These are phyloP conservation scores for Neoconidiobolus thromboides DNA, from an alignment of 371 early-diverging fungal genomes.

Conservation along the genomic window DNA sequence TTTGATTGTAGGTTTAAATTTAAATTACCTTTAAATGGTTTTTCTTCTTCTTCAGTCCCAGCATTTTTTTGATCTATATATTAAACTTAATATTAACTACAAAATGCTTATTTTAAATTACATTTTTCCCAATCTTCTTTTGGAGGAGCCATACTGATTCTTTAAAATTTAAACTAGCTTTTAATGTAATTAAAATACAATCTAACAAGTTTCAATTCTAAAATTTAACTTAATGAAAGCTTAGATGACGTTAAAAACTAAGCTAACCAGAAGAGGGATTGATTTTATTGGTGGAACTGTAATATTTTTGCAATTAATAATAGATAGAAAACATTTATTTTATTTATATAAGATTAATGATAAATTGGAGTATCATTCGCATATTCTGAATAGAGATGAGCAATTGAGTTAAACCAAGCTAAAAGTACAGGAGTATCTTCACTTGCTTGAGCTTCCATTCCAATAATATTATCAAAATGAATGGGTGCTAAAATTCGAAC, in stretches of 20 bases:
- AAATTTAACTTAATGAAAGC: no score
- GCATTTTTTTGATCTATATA: conserved; percentile 50
- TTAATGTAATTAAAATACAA: no score
- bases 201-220: no score
- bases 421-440: not conserved
- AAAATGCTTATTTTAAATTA: conserved; percentile 17
- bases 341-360: no score
- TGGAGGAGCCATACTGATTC: conserved; percentile 24
- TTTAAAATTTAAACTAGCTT: not conserved
- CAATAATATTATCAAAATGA: not conserved
- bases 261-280: no score
- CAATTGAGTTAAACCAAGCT: not conserved
- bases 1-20: no score
- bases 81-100: not conserved
- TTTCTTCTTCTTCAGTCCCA: conserved; percentile 53
- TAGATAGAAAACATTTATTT: no score
- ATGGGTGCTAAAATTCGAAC: not conserved
- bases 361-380: no score
- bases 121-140: conserved; percentile 92
- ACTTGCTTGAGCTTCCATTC: not conserved
- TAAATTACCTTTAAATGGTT: conserved; percentile 71
- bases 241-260: no score
- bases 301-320: no score
- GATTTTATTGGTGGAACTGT: no score
- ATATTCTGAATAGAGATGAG: not conserved